Conservation (phyloP, 768 basidiomycete species). For the Phylloporus sp. region DNA sequence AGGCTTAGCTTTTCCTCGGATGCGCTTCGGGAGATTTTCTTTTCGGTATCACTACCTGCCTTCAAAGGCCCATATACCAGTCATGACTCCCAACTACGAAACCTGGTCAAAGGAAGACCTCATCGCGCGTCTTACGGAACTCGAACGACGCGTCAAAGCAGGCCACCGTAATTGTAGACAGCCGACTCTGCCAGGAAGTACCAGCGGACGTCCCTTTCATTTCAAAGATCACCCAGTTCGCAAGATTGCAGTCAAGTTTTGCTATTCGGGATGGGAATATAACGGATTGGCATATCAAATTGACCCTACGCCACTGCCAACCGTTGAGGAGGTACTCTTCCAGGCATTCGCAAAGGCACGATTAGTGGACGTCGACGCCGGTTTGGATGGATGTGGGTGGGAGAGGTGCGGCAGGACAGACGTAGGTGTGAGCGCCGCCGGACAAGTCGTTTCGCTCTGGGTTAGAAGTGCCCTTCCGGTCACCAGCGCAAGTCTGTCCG, state of each 20-base stretch:
- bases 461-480: slow-evolving; percentile 64
- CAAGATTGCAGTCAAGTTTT: slow-evolving; percentile 92
- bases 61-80: slow-evolving; percentile 25
- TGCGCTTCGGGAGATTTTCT: slow-evolving; percentile 31
- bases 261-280: slow-evolving; percentile 90
- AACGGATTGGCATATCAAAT: slow-evolving; percentile 84
- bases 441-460: slow-evolving; percentile 91
- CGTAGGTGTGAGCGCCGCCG: slow-evolving; percentile 89
- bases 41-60: slow-evolving; percentile 33
- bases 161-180: slow-evolving; percentile 4
- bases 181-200: slow-evolving; percentile 6
- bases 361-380: slow-evolving; percentile 69
- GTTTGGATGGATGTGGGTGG: slow-evolving; percentile 86
- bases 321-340: slow-evolving; percentile 87
- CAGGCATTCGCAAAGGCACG: slow-evolving; percentile 72
- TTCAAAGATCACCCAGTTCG: slow-evolving; percentile 69
- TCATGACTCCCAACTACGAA: slow-evolving; percentile 46
- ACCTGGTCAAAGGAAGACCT: slow-evolving; percentile 66
- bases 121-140: slow-evolving; percentile 55
- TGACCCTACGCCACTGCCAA: slow-evolving; percentile 69
- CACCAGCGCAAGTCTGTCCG: not conserved
- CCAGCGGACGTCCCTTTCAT: slow-evolving; percentile 46
- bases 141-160: slow-evolving; percentile 39
- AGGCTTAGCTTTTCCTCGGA: slow-evolving; percentile 6
- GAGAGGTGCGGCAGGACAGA: slow-evolving; percentile 93